Percentiles rank a stretch among this genome's conserved stretches.
These are phyloP conservation scores for Scheffersomyces ergatensis DNA, from an alignment of 805 yeast species.

Conservation along the genomic window DNA sequence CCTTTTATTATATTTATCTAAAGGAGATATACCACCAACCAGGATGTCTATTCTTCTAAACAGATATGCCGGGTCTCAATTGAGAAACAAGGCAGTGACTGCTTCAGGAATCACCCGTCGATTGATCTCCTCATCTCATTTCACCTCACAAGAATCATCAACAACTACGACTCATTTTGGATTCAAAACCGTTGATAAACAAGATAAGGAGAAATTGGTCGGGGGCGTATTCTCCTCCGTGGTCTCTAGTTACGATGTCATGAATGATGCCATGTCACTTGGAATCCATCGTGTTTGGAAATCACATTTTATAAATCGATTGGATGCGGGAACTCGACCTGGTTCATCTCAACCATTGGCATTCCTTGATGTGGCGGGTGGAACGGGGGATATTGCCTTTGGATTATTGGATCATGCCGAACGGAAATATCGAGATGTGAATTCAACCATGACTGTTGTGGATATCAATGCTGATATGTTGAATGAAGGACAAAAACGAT, in stretches of 20 bases:
- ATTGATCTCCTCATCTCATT: too few species aligned
- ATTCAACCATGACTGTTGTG: conserved; percentile 82
- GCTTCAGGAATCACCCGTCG: too few species aligned
- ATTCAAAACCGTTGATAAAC: conserved; percentile 72
- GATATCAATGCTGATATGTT: conserved; percentile 97
- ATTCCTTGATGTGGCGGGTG: conserved; percentile 97
- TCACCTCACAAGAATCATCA: too few species aligned
- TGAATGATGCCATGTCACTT: conserved; percentile 98
- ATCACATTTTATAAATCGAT: conserved; percentile 76
- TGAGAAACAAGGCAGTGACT: too few species aligned
- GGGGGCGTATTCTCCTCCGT: conserved; percentile 91
- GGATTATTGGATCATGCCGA: conserved; percentile 92
- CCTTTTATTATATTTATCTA: too few species aligned
- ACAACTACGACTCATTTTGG: conserved; percentile 98
- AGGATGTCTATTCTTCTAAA: too few species aligned
- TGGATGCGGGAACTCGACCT: conserved; percentile 93
- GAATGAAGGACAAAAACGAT: conserved; percentile 83
- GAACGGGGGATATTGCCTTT: conserved; percentile 97
- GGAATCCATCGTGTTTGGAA: conserved; percentile 97
- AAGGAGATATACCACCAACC: too few species aligned
- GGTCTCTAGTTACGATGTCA: conserved; percentile 89
- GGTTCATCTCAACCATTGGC: conserved; percentile 74
- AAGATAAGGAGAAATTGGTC: conserved; percentile 79
- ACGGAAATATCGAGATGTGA: conserved; percentile 66
- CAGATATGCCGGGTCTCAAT: too few species aligned